Conservation (phyloP, 139 green algal genomes). For the Deuterostichococcus epilithicus region DNA sequence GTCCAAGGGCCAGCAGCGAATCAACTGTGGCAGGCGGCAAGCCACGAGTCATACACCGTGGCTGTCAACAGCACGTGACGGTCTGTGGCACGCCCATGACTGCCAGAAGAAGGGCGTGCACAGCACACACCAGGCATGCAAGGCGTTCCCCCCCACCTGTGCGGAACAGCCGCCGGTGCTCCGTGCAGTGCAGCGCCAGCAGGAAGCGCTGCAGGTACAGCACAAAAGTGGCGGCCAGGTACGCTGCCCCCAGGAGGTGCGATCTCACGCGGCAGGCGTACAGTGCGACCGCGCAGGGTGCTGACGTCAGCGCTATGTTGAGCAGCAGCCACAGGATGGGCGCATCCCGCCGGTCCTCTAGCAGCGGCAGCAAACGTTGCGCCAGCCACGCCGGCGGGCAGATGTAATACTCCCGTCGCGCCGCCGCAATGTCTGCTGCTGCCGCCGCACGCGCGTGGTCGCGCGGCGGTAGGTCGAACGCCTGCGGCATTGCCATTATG, state of each 20-base stretch:
- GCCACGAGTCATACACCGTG: neutral
- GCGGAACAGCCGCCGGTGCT: constrained; percentile 67
- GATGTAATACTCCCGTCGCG: constrained; percentile 21
- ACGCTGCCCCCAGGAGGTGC: constrained; percentile 37
- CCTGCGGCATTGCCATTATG: no score
- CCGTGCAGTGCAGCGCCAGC: constrained; percentile 66
- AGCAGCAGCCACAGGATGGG: constrained; percentile 37
- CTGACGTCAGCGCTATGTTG: constrained; percentile 30
- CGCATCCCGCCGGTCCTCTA: constrained; percentile 41
- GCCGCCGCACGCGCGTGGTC: neutral
- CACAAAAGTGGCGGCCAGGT: constrained; percentile 52
- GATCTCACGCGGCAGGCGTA: constrained; percentile 15
- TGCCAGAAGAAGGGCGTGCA: neutral
- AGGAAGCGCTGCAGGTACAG: constrained; percentile 75
- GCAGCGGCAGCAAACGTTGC: neutral
- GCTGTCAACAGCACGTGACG: neutral
- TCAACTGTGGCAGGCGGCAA: neutral
- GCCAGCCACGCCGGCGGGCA: neutral
- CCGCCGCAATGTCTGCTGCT: constrained; percentile 11
- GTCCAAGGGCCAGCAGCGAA: neutral
- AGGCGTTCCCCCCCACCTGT: constrained; percentile 14
- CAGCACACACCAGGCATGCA: neutral
- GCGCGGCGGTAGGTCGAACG: neutral
- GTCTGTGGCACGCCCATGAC: neutral
- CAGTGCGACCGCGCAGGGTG: constrained; percentile 15